Evolutionary conservation across 179 eudicot species (phyloP).

Genomic region (Camellia oleifera): DNA sequence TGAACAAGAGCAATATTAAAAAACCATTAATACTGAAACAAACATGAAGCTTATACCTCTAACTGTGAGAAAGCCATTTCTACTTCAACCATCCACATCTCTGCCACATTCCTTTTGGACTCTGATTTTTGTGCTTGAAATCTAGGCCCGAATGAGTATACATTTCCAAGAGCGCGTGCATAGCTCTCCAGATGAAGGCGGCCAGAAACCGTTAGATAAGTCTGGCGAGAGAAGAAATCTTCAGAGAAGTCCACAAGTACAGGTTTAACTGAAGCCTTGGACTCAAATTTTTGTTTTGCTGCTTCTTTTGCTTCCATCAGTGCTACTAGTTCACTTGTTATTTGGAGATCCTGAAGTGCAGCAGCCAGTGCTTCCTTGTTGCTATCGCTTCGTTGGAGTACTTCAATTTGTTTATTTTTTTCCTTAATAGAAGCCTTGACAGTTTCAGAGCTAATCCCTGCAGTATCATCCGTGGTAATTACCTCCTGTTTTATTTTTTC

Average conservation of each 20-base stretch:
- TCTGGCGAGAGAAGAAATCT: conserved; percentile 64
- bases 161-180: conserved; percentile 88
- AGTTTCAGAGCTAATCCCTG: conserved; percentile 40
- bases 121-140: conserved; percentile 56
- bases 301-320: conserved; percentile 57
- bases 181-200: conserved; percentile 90
- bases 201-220: conserved; percentile 70
- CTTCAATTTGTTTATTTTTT: conserved; percentile 52
- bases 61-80: conserved; percentile 88
- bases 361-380: conserved; percentile 68
- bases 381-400: conserved; percentile 62
- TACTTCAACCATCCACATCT: conserved; percentile 87
- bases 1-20: not conserved
- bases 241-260: conserved; percentile 33
- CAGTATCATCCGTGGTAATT: conserved; percentile 12
- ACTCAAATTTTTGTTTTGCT: conserved; percentile 37
- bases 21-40: not conserved
- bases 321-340: conserved; percentile 48
- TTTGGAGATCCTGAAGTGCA: conserved; percentile 65
- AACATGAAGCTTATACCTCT: conserved; percentile 43
- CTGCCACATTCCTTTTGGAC: conserved; percentile 58
- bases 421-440: conserved; percentile 59
- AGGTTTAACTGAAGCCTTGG: conserved; percentile 22
- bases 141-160: conserved; percentile 88
- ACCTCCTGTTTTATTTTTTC: conserved; percentile 19